Percentiles rank a stretch among this genome's conserved stretches.
Evolutionary conservation across 2,329 filamentous ascomycete genomes (phyloP).

Genomic region (Colletotrichum agaves): DNA sequence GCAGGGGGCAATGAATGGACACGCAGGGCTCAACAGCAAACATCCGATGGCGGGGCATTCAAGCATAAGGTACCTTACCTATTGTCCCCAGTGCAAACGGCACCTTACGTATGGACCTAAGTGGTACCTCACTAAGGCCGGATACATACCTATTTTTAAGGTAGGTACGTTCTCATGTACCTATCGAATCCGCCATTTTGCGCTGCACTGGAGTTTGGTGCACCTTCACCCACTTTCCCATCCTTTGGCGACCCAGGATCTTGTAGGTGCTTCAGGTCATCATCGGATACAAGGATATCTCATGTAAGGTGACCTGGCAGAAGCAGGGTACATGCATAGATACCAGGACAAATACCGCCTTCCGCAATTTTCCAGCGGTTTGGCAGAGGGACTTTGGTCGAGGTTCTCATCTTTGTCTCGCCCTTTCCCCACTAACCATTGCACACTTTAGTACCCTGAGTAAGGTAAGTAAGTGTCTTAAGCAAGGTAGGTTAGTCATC

Average conservation of each 20-base stretch:
- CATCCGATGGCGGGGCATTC: background rate
- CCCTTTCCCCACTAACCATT: background rate
- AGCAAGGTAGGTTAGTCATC: background rate
- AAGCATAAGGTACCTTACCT: background rate
- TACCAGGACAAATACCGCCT: background rate
- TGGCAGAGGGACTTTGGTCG: background rate
- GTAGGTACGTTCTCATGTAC: background rate
- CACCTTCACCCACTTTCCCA: constrained; percentile 33
- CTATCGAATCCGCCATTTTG: constrained; percentile 4
- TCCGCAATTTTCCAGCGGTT: background rate
- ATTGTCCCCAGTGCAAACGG: too few species aligned
- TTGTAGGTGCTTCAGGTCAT: background rate
- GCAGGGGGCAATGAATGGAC: background rate
- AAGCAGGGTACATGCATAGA: background rate
- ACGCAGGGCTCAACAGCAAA: constrained; percentile 1
- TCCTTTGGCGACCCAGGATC: constrained; percentile 1
- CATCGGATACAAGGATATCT: constrained; percentile 26
- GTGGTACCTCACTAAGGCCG: too few species aligned
- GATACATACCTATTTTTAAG: background rate
- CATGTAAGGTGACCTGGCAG: background rate
- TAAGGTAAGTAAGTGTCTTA: background rate
- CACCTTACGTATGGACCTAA: too few species aligned
- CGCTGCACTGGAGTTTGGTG: constrained; percentile 28
- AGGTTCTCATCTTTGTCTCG: background rate
- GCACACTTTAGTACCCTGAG: too few species aligned